Percentiles rank a stretch among this genome's conserved stretches.
phyloP scores from a whole-genome alignment of 2,329 filamentous ascomycete genomes.

The Claviceps africana region DNA sequence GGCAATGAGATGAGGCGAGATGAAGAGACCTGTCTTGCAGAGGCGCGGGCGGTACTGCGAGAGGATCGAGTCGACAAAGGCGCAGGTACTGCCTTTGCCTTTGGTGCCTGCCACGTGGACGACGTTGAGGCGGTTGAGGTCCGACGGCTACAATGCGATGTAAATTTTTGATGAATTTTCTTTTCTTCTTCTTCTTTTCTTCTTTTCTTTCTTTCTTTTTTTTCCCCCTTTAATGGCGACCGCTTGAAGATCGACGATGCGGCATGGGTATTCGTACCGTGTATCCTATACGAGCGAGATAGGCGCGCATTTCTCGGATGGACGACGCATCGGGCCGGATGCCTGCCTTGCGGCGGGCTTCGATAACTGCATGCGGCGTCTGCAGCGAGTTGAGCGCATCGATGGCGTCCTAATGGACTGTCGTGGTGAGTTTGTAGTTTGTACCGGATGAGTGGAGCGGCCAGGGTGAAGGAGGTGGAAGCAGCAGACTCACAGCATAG shows the following conservation, averaged over 20 bases:
- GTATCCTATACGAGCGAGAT: slow-evolving; percentile 66
- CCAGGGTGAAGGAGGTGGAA: background rate
- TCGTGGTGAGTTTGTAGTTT: background rate
- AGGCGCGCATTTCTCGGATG: slow-evolving; percentile 67
- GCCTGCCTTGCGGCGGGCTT: slow-evolving; percentile 64
- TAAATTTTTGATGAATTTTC: background rate
- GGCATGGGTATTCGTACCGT: slow-evolving; percentile 25
- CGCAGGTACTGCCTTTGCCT: slow-evolving; percentile 61
- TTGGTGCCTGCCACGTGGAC: slow-evolving; percentile 65
- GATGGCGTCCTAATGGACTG: slow-evolving; percentile 57
- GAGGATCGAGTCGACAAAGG: slow-evolving; percentile 51
- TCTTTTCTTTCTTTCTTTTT: background rate
- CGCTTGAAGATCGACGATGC: background rate
- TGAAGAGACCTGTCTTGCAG: slow-evolving; percentile 47
- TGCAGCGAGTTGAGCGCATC: slow-evolving; percentile 79
- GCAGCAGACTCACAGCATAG: slow-evolving; percentile 19
- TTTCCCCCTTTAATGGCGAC: background rate
- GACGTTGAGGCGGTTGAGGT: slow-evolving; percentile 48
- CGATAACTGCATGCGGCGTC: slow-evolving; percentile 68
- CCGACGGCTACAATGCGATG: slow-evolving; percentile 18
- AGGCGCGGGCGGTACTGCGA: slow-evolving; percentile 31
- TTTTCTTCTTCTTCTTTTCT: background rate
- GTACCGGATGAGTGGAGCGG: background rate
- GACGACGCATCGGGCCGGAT: slow-evolving; percentile 53
- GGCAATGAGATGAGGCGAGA: slow-evolving; percentile 53